Evolutionary conservation across 441 rosid genomes (phyloP), one percentile per base, ranked within the genome.

Genomic region (Aleurites moluccanus): DNA sequence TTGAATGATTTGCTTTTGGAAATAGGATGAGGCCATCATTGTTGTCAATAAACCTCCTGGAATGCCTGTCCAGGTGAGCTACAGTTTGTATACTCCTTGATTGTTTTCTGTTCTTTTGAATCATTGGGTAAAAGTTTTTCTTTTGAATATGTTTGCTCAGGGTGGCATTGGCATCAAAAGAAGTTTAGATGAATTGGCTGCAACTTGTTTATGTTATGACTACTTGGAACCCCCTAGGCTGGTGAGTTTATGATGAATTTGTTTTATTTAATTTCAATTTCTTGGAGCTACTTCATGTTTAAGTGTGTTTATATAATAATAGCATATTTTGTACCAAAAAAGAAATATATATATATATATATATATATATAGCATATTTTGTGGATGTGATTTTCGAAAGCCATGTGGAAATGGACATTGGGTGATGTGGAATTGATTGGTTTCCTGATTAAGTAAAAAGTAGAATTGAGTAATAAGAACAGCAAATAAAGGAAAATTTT

Each of bases 21-120:
- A 38, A 30, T 83, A 93, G 99, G 99, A 95, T 81, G 75, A 89
- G 0, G 82, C 91, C 45, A 90, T 93, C 80, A 84, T 95, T 75
- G 95, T 86, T 53, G 53, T 94, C 78, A 90, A 94, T 77, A 92
- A 92, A 63, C 95, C 98, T 67, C 93, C 90, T 3, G 95, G 99
- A 79, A 64, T 95, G 91, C 91, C 98, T 59, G 98, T 93, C 81
- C 98, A 95, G 86, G 99, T 93, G 63, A 76, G 70, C 74, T 69
- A 21, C 67, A 35, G 44, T 67, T 28, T 66, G 18, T 56, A 67
- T 53, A 38, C 64, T 67, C 15, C 10, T 56, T 64, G 6, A 10
- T 45, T 18, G 45, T 30, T 18, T 52, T 33, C 16, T 55, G 8
- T 66, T 23, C 28, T 78, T 65, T 23, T 56, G 33, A 57, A 56